These are phyloP conservation scores for Leishmania aethiopica DNA, from an alignment of 208 protist species.

Conservation along the genomic window DNA sequence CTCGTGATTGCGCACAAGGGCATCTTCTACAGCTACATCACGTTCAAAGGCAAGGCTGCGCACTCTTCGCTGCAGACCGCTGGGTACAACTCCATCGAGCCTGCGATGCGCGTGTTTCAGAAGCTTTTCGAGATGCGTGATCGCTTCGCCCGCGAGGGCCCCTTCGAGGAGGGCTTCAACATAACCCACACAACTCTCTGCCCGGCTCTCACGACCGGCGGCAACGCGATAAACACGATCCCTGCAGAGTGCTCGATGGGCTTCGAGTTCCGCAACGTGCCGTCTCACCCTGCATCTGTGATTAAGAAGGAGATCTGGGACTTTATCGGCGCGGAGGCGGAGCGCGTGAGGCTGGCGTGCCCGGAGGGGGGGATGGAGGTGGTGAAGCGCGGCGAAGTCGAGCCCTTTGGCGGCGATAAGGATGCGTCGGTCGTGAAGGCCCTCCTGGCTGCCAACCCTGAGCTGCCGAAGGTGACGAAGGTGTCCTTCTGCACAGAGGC, in stretches of 20 bases:
- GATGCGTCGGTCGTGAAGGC: constrained; percentile 34
- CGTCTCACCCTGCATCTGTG: constrained; percentile 18
- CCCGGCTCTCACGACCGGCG: constrained; percentile 35
- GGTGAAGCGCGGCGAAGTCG: constrained; percentile 3
- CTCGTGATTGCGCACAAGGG: constrained; percentile 63
- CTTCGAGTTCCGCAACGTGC: constrained; percentile 66
- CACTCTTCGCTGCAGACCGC: constrained; percentile 57
- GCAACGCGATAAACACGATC: constrained; percentile 65
- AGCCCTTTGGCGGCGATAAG: constrained; percentile 29
- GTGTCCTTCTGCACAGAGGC: constrained; percentile 70
- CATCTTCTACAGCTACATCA: constrained; percentile 33
- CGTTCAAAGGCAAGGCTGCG: constrained; percentile 45
- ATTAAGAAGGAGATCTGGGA: constrained; percentile 38
- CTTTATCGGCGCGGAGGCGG: constrained; percentile 28
- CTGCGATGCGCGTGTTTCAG: constrained; percentile 33
- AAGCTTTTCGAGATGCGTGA: constrained; percentile 44
- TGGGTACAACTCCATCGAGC: constrained; percentile 43
- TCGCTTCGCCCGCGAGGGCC: constrained; percentile 44
- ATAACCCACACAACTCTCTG: constrained; percentile 47
- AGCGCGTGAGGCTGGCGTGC: constrained; percentile 20
- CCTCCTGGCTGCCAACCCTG: constrained; percentile 24
- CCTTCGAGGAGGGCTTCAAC: constrained; percentile 39
- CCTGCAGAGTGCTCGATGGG: constrained; percentile 44
- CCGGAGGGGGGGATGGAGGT: constrained; percentile 19
- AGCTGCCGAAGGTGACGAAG: constrained; percentile 18